Base-by-base conservation (phyloP, 2,329 filamentous ascomycete genomes). In the Westerdykella aurantiaca region DNA sequence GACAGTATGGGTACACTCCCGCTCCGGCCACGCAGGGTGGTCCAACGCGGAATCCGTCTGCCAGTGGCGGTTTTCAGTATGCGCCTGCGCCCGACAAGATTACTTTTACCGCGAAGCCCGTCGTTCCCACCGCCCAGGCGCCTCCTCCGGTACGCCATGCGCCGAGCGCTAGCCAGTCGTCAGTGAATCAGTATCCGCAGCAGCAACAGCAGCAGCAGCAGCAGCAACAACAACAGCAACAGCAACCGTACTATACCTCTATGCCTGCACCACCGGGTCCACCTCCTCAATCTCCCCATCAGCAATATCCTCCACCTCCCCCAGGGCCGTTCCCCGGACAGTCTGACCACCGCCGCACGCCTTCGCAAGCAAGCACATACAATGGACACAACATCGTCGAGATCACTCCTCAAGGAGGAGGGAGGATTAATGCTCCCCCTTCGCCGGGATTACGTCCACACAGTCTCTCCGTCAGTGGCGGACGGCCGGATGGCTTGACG, bases 91-190 rank as follows among this genome's bases (percentile, higher is more conserved):
- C 71, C 2, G 57, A 66, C 7, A 66, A 67, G 29, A 63, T 73
- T 43, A 70, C 62, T 7, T 74, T 71, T 52, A 72, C 61, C n/a
- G 53, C 69, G 25, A 68, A 66, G 45, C 69, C 68, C 13, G 58
- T 69, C 18, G 56, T 45, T 33, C 23, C 50, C 43, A 43, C 42
- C 34, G 34, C 48, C 25, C 52, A 53, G 44, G 21, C 34, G 37
- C 44, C 45, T 25, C 60, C 49, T 38, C 56, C 58, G 33, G 50
- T 66, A 33, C 51, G 55, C 49, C 60, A 64, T 46, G 59, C 51
- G 4, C 21, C 55, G 22, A 57, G 61, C 47, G 51, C 58, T 6
- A 47, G 31, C 31, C 21, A 31, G 25, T 18, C 33, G 13, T 18
- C 33, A 13, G n/a, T 13, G 33, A 35, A 9, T 16, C 33, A 35